phyloP scores from a whole-genome alignment of 148 eudicot species.

The Bassia scoparia region DNA sequence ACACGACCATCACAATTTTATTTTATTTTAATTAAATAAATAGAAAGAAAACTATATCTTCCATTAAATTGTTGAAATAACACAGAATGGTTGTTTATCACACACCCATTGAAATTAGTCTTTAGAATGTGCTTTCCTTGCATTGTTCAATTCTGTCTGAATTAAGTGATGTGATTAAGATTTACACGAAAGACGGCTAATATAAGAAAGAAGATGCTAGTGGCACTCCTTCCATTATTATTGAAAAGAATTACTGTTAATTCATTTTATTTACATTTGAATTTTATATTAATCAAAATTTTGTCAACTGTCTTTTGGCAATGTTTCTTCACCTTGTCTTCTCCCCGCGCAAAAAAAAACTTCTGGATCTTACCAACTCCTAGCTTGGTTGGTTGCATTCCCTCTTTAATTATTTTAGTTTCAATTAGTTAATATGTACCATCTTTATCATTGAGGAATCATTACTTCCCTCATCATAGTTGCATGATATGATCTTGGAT shows the following conservation, averaged over 20 bases:
- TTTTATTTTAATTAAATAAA: background rate
- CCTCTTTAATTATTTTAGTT: background rate
- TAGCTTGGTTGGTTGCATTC: background rate
- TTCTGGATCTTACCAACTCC: background rate
- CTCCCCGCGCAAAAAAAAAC: conserved; percentile 1
- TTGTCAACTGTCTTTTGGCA: conserved; percentile 3
- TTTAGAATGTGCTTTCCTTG: too few species aligned
- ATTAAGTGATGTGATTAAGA: background rate
- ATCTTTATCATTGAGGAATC: background rate
- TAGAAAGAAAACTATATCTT: too few species aligned
- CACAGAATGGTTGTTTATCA: background rate
- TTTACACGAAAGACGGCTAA: background rate
- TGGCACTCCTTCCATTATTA: conserved; percentile 23
- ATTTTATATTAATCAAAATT: background rate
- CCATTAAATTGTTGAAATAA: background rate
- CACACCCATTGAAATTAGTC: conserved; percentile 22
- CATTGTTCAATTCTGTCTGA: too few species aligned
- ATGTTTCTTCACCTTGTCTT: conserved; percentile 1
- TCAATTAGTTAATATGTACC: background rate
- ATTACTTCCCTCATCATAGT: too few species aligned
- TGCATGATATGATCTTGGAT: too few species aligned
- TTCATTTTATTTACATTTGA: background rate
- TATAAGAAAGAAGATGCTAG: conserved; percentile 26
- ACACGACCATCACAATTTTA: conserved; percentile 12
- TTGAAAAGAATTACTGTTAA: background rate